Evolutionary conservation across 2,329 filamentous ascomycete genomes (phyloP).

Genomic region (Fusarium illudens): DNA sequence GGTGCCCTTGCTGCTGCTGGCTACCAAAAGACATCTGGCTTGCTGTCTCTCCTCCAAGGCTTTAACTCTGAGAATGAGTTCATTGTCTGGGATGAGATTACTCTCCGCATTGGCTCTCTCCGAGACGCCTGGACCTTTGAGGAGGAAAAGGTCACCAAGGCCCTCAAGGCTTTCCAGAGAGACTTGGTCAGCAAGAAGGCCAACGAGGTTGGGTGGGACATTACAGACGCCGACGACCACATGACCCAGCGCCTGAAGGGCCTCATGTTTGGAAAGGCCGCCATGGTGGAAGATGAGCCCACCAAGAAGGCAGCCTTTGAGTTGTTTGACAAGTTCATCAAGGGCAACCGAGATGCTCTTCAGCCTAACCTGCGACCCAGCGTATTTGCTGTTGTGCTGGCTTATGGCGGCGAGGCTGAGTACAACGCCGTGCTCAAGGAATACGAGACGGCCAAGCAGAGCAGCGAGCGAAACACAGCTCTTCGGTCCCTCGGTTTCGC

Average conservation of each 20-base stretch:
- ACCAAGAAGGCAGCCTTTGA: slow-evolving; percentile 84
- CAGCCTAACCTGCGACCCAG: slow-evolving; percentile 91
- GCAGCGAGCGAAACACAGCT: slow-evolving; percentile 90
- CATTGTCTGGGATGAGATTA: slow-evolving; percentile 94
- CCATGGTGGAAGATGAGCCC: slow-evolving; percentile 79
- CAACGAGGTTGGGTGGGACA: slow-evolving; percentile 88
- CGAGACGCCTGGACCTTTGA: slow-evolving; percentile 85
- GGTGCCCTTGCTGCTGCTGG: slow-evolving; percentile 89
- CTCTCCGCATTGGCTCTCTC: slow-evolving; percentile 79
- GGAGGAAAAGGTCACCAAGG: slow-evolving; percentile 74
- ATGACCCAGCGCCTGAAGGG: slow-evolving; percentile 95
- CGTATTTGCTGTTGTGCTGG: slow-evolving; percentile 85
- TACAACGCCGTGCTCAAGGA: slow-evolving; percentile 43
- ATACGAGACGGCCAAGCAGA: slow-evolving; percentile 64
- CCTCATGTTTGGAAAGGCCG: slow-evolving; percentile 86
- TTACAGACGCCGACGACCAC: slow-evolving; percentile 85
- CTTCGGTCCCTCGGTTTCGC: slow-evolving; percentile 84
- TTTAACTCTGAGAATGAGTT: slow-evolving; percentile 87
- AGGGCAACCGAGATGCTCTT: slow-evolving; percentile 80
- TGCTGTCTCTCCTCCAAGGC: slow-evolving; percentile 84
- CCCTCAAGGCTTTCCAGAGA: slow-evolving; percentile 83
- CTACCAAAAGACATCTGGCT: slow-evolving; percentile 91
- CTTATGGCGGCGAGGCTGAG: slow-evolving; percentile 76
- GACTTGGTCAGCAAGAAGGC: slow-evolving; percentile 80
- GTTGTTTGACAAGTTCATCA: slow-evolving; percentile 87